Conservation (phyloP, 257 asterid genomes). For the Thymus mandschuricus region DNA sequence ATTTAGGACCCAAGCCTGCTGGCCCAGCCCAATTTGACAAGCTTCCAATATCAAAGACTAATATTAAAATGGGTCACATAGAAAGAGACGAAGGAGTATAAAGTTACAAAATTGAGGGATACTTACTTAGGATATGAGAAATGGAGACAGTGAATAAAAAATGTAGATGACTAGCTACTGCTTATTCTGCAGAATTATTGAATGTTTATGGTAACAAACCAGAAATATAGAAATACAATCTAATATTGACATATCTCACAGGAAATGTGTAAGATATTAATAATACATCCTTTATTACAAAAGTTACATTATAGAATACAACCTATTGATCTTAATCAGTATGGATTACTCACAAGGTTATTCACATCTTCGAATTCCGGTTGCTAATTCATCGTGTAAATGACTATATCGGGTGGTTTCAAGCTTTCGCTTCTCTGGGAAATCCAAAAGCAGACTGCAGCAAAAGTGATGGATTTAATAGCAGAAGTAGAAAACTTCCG, state of each 20-base stretch:
- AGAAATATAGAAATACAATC: neutral
- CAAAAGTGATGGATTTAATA: constrained; percentile 19
- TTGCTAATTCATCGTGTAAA: constrained; percentile 17
- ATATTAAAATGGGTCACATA: no score
- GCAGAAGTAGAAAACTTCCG: neutral
- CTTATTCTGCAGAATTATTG: neutral
- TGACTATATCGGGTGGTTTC: constrained; percentile 27
- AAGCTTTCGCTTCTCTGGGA: constrained; percentile 36
- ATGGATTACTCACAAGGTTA: constrained; percentile 29
- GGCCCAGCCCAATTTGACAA: no score
- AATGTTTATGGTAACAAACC: neutral
- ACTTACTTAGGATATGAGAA: no score
- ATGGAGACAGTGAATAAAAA: neutral
- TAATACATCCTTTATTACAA: constrained; percentile 28
- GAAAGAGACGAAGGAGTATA: no score
- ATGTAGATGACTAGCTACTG: neutral
- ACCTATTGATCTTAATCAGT: constrained; percentile 10
- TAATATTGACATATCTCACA: constrained; percentile 35
- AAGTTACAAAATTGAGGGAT: neutral
- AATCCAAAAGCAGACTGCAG: constrained; percentile 76
- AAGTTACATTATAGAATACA: constrained; percentile 29
- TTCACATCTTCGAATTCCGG: constrained; percentile 30
- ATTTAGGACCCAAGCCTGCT: no score
- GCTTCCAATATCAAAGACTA: no score
- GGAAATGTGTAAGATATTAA: constrained; percentile 14